Evolutionary conservation across 2,329 filamentous ascomycete species (phyloP).

Genomic region (Dendrostoma leiphaemia): DNA sequence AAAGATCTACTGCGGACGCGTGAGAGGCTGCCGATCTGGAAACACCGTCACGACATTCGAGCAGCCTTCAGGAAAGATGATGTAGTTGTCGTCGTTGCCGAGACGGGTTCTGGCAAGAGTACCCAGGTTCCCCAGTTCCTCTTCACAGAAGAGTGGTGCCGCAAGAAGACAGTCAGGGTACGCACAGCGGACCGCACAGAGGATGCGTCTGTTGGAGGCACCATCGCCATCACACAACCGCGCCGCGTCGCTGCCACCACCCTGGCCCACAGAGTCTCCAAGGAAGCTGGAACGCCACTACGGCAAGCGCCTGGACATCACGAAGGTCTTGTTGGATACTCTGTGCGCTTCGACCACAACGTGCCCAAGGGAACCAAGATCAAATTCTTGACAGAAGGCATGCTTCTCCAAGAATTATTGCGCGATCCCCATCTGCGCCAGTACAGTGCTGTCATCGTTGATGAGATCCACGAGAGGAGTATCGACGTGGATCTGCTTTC

Average conservation of each 20-base stretch:
- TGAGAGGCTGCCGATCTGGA: conserved; percentile 77
- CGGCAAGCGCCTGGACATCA: conserved; percentile 27
- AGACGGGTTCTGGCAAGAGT: conserved; percentile 95
- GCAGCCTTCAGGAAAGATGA: conserved; percentile 63
- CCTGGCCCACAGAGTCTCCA: conserved; percentile 81
- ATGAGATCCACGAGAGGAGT: conserved; percentile 95
- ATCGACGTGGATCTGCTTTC: conserved; percentile 90
- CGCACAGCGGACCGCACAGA: conserved; percentile 28
- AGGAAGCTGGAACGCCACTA: conserved; percentile 64
- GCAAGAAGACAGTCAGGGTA: conserved; percentile 53
- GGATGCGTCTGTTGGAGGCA: conserved; percentile 63
- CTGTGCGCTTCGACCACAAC: conserved; percentile 89
- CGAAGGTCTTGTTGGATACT: conserved; percentile 76
- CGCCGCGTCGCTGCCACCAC: conserved; percentile 91
- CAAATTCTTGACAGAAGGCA: conserved; percentile 95
- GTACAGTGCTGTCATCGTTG: conserved; percentile 89
- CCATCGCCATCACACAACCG: conserved; percentile 92
- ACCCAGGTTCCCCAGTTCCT: conserved; percentile 95
- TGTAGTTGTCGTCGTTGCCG: conserved; percentile 82
- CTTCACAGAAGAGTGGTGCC: conserved; percentile 75
- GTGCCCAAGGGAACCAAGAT: conserved; percentile 79
- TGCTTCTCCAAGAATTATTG: conserved; percentile 90
- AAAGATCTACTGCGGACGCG: conserved; percentile 40
- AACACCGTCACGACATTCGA: conserved; percentile 68
- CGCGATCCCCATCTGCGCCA: conserved; percentile 77